Conservation (phyloP, 2,329 filamentous ascomycete genomes). For the Cladophialophora yegresii region DNA sequence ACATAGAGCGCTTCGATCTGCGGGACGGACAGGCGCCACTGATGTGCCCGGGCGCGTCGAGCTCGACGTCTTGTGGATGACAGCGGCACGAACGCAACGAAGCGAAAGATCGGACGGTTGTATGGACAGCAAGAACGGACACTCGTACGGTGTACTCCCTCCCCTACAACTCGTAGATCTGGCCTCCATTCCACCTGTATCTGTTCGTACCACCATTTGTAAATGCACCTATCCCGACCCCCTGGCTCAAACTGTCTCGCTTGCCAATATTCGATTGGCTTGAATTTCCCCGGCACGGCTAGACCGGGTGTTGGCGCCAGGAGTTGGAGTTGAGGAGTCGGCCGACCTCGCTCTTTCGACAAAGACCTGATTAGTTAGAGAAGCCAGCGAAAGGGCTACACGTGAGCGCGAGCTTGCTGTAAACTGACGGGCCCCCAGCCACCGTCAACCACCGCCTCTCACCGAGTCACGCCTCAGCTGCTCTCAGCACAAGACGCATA, state of each 20-base stretch:
- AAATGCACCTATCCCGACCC: neutral
- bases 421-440: neutral
- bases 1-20: neutral
- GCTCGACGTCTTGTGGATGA: neutral
- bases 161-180: neutral
- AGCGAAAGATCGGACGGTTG: neutral
- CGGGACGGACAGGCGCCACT: neutral
- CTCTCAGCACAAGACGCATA: no score
- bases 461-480: neutral
- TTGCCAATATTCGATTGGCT: constrained; percentile 2
- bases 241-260: neutral
- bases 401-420: constrained; percentile 10
- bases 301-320: neutral
- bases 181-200: neutral
- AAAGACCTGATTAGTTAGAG: neutral
- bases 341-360: neutral
- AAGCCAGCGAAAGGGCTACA: no score
- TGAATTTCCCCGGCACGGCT: neutral
- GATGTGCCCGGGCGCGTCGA: neutral
- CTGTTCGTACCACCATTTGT: neutral
- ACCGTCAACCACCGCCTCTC: neutral
- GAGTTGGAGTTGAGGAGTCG: neutral
- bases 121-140: neutral
- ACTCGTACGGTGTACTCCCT: neutral
- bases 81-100: neutral